Conservation (phyloP, 2,329 filamentous ascomycete genomes). For the Triangularia setosa region DNA sequence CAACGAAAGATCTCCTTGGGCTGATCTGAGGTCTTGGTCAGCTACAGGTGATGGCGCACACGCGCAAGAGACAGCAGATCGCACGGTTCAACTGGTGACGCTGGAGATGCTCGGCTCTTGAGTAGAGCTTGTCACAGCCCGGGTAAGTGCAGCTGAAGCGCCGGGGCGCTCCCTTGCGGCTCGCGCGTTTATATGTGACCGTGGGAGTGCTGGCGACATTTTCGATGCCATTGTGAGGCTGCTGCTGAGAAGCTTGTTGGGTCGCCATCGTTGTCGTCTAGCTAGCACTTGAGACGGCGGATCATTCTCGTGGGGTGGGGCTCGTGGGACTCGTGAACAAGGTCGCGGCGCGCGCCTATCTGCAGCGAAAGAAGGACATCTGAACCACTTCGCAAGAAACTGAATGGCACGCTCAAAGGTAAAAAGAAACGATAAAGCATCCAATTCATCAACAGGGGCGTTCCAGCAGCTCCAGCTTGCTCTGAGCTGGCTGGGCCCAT, state of each 20-base stretch:
- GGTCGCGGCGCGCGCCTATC: conserved; percentile 14
- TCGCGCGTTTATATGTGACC: conserved; percentile 46
- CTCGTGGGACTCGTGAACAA: not conserved
- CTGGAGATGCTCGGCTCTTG: conserved; percentile 75
- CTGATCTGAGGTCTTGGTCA: conserved; percentile 51
- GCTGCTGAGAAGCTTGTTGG: conserved; percentile 13
- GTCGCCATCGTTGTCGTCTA: conserved; percentile 19
- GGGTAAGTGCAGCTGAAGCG: conserved; percentile 63
- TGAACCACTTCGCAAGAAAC: not conserved
- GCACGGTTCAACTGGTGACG: conserved; percentile 78
- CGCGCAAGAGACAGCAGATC: conserved; percentile 31
- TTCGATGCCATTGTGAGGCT: conserved; percentile 7
- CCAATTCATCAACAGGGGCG: not conserved
- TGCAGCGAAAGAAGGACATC: conserved; percentile 12
- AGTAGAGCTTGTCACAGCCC: conserved; percentile 76
- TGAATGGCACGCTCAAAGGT: not conserved
- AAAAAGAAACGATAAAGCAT: not conserved
- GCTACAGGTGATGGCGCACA: conserved; percentile 16
- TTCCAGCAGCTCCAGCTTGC: not conserved
- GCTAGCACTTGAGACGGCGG: not conserved
- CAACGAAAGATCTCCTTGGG: conserved; percentile 77
- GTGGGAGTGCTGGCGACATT: conserved; percentile 3
- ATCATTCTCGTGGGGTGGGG: conserved; percentile 10
- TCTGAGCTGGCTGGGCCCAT: not conserved
- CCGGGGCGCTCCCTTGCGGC: conserved; percentile 47